Conservation (phyloP, 495 filamentous ascomycete genomes). For the Aspergillus wentii region DNA sequence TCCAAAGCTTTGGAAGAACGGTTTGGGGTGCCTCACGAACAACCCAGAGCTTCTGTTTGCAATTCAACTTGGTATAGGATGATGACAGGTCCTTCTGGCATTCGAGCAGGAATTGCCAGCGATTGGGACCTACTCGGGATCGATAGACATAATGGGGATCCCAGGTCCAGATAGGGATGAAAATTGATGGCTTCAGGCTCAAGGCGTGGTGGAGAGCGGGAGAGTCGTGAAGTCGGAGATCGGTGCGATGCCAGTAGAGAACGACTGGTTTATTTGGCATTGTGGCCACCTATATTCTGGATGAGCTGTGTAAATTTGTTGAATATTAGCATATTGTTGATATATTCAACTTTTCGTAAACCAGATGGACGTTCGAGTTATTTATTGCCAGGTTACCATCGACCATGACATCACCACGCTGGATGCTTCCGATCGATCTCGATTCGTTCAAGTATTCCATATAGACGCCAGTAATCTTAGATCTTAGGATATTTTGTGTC, state of each 20-base stretch:
- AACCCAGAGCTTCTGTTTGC: constrained; percentile 60
- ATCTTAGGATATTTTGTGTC: no score
- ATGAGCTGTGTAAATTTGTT: no score
- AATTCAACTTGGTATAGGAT: constrained; percentile 56
- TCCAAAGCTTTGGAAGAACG: constrained; percentile 61
- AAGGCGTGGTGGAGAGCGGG: constrained; percentile 62
- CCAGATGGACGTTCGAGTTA: no score
- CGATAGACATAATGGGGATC: constrained; percentile 70
- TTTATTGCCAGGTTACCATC: no score
- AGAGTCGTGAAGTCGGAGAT: constrained; percentile 67
- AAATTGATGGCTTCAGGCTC: constrained; percentile 52
- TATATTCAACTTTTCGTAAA: no score
- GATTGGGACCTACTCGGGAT: constrained; percentile 57
- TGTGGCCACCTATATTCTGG: no score
- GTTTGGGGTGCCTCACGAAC: constrained; percentile 64
- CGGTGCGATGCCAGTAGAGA: constrained; percentile 73
- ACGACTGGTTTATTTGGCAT: no score
- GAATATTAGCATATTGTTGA: no score
- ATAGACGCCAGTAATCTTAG: no score
- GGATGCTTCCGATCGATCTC: no score
- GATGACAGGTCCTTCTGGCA: constrained; percentile 59
- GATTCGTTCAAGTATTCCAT: no score
- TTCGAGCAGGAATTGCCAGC: constrained; percentile 66
- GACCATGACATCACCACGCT: no score
- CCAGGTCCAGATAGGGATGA: constrained; percentile 69